Percentiles rank a stretch among this genome's conserved stretches.
Evolutionary conservation across 176 grass and related monocot genomes (phyloP).

Genomic region (Carex cristatella): DNA sequence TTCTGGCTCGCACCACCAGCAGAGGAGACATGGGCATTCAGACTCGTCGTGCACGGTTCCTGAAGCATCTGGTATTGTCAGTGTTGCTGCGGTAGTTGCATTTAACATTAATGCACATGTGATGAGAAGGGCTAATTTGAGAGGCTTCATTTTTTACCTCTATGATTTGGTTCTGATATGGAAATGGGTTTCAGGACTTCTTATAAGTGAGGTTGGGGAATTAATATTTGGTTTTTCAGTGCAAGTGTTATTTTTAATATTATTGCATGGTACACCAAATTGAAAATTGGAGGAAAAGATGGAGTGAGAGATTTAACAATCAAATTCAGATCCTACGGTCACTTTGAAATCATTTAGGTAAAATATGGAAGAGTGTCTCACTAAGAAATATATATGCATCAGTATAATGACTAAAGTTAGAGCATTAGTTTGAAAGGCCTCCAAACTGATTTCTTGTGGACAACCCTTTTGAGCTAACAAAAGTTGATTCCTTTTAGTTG

Average conservation of each 20-base stretch:
- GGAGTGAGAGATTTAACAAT: neutral
- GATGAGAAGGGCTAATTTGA: slow-evolving; percentile 4
- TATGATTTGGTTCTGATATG: neutral
- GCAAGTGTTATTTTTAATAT: neutral
- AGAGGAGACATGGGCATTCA: slow-evolving; percentile 10
- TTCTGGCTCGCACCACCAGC: slow-evolving; percentile 13
- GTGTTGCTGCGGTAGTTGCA: neutral
- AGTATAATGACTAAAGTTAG: neutral
- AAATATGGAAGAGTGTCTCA: neutral
- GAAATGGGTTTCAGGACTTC: neutral
- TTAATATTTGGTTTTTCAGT: neutral
- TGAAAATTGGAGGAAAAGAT: neutral
- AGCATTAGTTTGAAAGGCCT: neutral
- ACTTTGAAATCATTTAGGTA: neutral
- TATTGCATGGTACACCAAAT: slow-evolving; percentile 17
- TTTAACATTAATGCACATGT: neutral
- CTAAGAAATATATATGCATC: neutral
- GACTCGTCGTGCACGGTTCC: slow-evolving; percentile 11
- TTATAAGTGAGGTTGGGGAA: neutral
- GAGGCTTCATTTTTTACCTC: slow-evolving; percentile 9
- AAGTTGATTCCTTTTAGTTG: neutral
- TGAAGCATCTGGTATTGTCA: neutral
- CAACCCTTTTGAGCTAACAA: neutral
- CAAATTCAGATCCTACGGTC: neutral
- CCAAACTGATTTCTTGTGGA: slow-evolving; percentile 22